phyloP scores from a whole-genome alignment of 371 early-diverging fungal genomes.

The Mortierella sp. region DNA sequence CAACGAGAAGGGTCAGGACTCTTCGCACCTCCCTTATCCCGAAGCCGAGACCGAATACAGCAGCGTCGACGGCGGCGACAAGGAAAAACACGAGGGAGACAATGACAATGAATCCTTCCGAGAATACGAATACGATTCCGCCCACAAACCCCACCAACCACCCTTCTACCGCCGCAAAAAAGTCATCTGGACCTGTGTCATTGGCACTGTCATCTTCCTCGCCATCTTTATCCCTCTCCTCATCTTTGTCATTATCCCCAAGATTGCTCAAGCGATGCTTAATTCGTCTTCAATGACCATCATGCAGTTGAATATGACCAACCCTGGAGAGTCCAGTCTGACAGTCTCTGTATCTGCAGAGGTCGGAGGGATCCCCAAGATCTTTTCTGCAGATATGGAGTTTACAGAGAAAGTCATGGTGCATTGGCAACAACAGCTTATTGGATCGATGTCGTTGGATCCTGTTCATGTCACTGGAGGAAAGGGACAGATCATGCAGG shows the following conservation, averaged over 20 bases:
- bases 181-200: slow-evolving; percentile 66
- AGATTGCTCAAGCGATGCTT: slow-evolving; percentile 68
- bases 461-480: slow-evolving; percentile 63
- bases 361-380: slow-evolving; percentile 45
- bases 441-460: slow-evolving; percentile 45
- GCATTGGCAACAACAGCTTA: slow-evolving; percentile 26
- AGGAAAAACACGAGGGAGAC: slow-evolving; percentile 9
- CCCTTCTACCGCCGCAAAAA: slow-evolving; percentile 69
- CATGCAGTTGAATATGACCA: slow-evolving; percentile 64
- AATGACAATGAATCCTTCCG: slow-evolving; percentile 34
- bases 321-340: slow-evolving; percentile 44
- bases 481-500: slow-evolving; percentile 72
- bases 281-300: slow-evolving; percentile 64
- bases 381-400: slow-evolving; percentile 43
- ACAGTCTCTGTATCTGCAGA: slow-evolving; percentile 34
- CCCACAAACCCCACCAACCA: slow-evolving; percentile 18
- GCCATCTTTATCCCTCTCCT: slow-evolving; percentile 66
- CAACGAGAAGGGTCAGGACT: slow-evolving; percentile 18
- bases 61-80: slow-evolving; percentile 19
- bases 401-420: slow-evolving; percentile 34
- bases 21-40: slow-evolving; percentile 21
- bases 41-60: slow-evolving; percentile 42
- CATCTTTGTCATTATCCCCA: slow-evolving; percentile 69
- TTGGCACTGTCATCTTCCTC: slow-evolving; percentile 62
- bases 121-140: slow-evolving; percentile 34